phyloP scores from a whole-genome alignment of 306 rosid genomes.

The Begonia fuchsioides region DNA sequence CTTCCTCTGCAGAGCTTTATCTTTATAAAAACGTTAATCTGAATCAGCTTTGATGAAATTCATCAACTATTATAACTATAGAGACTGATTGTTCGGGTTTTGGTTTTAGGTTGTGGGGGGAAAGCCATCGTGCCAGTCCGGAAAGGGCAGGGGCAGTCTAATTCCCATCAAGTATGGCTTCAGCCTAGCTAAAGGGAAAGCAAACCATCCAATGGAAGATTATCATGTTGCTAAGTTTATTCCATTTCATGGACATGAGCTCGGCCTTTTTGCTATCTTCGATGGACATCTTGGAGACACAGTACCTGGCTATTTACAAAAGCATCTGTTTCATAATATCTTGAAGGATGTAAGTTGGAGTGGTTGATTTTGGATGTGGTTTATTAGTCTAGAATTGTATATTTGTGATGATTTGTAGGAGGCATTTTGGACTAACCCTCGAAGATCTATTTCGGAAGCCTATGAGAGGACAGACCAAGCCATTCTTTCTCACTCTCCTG shows the following conservation, averaged over 20 bases:
- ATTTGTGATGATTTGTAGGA: constrained; percentile 24
- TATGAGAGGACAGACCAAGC: constrained; percentile 60
- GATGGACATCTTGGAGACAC: too few species aligned
- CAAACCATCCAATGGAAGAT: too few species aligned
- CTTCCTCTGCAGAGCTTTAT: too few species aligned
- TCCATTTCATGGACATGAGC: constrained; percentile 30
- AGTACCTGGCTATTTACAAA: constrained; percentile 71
- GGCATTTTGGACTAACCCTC: constrained; percentile 51
- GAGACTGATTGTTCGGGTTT: constrained; percentile 2
- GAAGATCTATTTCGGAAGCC: constrained; percentile 37
- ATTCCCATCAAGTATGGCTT: constrained; percentile 63
- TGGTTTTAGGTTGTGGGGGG: constrained; percentile 50
- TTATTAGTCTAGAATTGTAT: constrained; percentile 2
- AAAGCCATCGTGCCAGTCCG: constrained; percentile 51
- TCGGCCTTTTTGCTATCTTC: constrained; percentile 85
- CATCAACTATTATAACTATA: not conserved
- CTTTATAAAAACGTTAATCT: too few species aligned
- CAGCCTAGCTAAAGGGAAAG: constrained; percentile 76
- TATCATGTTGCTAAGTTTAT: constrained; percentile 62
- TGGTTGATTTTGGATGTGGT: not conserved
- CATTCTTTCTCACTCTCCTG: constrained; percentile 54
- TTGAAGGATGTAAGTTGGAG: constrained; percentile 58
- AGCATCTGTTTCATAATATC: constrained; percentile 64
- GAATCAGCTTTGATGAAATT: too few species aligned
- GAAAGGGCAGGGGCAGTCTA: constrained; percentile 63